Conservation (phyloP, 2,329 filamentous ascomycete genomes). For the Ceratocystis destructans region DNA sequence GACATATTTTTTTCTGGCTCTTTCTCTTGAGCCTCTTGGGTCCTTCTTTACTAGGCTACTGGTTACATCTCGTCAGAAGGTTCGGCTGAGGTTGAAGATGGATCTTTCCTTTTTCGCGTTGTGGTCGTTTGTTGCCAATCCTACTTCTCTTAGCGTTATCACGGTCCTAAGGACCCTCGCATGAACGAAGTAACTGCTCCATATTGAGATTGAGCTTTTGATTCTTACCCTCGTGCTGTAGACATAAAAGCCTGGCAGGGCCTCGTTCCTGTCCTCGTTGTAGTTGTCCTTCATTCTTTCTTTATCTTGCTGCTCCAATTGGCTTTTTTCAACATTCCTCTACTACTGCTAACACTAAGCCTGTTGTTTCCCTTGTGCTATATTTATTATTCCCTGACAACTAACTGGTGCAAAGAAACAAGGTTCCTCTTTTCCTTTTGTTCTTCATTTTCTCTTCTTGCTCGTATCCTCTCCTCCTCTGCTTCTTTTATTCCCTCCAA, state of each 20-base stretch:
- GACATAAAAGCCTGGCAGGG: neutral
- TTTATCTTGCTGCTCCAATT: neutral
- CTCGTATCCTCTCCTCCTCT: neutral
- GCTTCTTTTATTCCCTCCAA: neutral
- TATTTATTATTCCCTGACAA: neutral
- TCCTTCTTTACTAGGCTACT: neutral
- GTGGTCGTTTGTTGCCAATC: neutral
- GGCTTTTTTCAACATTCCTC: neutral
- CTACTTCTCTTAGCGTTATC: neutral
- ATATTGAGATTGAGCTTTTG: neutral
- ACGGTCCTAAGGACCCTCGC: neutral
- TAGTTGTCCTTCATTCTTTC: neutral
- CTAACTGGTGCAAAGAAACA: neutral
- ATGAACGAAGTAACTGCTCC: neutral
- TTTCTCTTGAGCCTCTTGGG: neutral
- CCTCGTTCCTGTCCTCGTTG: neutral
- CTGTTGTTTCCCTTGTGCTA: neutral
- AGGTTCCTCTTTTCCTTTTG: neutral
- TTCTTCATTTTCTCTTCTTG: constrained; percentile 1
- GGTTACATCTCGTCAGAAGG: neutral
- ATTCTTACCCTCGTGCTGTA: neutral
- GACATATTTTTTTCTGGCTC: neutral
- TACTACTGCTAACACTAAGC: neutral
- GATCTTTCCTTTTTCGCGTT: neutral
- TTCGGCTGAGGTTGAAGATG: neutral